Evolutionary conservation across 2,329 filamentous ascomycete genomes (phyloP).

Genomic region (Penicillium nordicum): DNA sequence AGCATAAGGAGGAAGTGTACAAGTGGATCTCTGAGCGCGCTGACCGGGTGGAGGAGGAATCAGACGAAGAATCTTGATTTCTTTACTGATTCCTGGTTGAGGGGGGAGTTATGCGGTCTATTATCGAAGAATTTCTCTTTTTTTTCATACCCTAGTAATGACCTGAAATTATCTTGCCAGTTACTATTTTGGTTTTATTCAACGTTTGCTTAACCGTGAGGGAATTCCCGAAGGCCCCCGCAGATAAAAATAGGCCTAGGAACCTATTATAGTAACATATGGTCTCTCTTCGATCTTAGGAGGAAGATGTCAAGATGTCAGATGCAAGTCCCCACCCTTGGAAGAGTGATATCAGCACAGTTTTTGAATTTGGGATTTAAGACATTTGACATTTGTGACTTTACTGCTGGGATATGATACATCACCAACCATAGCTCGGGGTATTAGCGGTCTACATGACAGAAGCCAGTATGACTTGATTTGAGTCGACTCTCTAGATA

Average conservation of each 20-base stretch:
- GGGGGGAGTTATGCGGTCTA: neutral
- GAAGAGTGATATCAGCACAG: neutral
- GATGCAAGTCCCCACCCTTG: neutral
- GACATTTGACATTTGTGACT: neutral
- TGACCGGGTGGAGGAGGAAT: slow-evolving; percentile 26
- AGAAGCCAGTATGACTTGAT: neutral
- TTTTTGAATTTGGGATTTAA: neutral
- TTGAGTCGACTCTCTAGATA: neutral
- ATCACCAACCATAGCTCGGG: slow-evolving; percentile 15
- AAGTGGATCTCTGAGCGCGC: slow-evolving; percentile 44
- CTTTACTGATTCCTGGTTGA: neutral
- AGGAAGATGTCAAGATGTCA: neutral
- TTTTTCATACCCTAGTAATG: slow-evolving; percentile 2
- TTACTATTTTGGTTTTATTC: neutral
- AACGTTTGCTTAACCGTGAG: neutral
- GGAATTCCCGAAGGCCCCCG: neutral
- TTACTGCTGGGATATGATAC: slow-evolving; percentile 22
- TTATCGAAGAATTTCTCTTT: neutral
- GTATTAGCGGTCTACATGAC: slow-evolving; percentile 1
- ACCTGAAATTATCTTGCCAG: neutral
- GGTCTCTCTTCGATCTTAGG: neutral
- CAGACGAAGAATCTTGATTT: slow-evolving; percentile 16
- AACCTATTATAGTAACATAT: neutral
- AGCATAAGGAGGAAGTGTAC: slow-evolving; percentile 51
- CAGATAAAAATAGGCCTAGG: neutral